Evolutionary conservation across 2,329 filamentous ascomycete species (phyloP).

Genomic region (Fusarium transvaalense): DNA sequence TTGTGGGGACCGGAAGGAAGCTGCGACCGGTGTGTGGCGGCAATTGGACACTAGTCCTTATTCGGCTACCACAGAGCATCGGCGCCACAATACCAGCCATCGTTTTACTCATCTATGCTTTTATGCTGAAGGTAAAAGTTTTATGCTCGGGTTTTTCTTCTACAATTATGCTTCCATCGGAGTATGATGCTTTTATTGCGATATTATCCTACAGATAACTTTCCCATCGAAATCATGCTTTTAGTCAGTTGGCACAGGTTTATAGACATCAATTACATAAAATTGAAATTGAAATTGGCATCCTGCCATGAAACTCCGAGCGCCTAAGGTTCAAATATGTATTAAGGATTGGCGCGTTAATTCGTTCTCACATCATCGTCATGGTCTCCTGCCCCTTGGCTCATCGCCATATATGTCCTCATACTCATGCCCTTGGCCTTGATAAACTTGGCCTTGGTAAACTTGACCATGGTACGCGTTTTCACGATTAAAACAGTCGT

Average conservation of each 20-base stretch:
- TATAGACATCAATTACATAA: not conserved
- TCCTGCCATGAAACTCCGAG: not conserved
- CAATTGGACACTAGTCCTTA: conserved; percentile 17
- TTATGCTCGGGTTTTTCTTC: not conserved
- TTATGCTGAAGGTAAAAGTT: not conserved
- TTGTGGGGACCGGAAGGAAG: conserved; percentile 50
- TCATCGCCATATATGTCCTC: conserved; percentile 1
- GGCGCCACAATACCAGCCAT: not conserved
- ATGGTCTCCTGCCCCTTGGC: not conserved
- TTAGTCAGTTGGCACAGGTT: not conserved
- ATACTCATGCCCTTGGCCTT: not conserved
- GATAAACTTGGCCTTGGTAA: not conserved
- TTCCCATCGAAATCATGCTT: not conserved
- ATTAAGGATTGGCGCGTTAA: not conserved
- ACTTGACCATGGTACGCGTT: not conserved
- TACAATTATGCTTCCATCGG: too few species aligned
- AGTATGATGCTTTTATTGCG: too few species aligned
- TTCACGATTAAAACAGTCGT: not conserved
- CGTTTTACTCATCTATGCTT: not conserved
- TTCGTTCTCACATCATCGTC: not conserved
- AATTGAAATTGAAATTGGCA: conserved; percentile 3
- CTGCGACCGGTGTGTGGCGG: conserved; percentile 47
- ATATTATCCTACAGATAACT: too few species aligned
- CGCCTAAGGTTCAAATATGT: not conserved
- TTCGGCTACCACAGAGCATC: not conserved